Percentiles rank a stretch among this genome's conserved stretches.
These are phyloP conservation scores for Apiospora pterosperma DNA, from an alignment of 2,329 filamentous ascomycete genomes.

Conservation along the genomic window DNA sequence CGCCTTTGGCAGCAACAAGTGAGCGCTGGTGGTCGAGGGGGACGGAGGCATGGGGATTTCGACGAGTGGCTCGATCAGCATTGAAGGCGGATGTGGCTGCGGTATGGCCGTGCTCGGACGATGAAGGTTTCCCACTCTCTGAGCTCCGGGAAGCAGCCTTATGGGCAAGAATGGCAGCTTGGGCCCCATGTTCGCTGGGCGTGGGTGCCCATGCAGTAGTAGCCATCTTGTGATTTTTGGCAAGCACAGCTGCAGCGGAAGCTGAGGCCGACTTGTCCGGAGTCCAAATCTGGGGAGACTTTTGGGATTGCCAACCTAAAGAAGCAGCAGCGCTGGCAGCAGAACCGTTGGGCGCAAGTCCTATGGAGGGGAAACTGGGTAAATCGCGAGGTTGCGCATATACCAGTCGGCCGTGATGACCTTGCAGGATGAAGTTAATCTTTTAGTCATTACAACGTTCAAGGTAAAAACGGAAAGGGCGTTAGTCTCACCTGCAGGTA, in stretches of 20 bases:
- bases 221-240: constrained; percentile 25
- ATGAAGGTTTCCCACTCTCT: constrained; percentile 47
- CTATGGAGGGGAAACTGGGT: constrained; percentile 69
- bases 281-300: constrained; percentile 62
- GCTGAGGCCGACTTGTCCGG: constrained; percentile 59
- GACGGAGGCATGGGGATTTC: constrained; percentile 16
- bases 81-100: constrained; percentile 68
- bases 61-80: constrained; percentile 42
- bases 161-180: constrained; percentile 69
- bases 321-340: constrained; percentile 74
- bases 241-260: constrained; percentile 27
- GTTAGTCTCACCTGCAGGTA: constrained; percentile 4
- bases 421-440: constrained; percentile 10
- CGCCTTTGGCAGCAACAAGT: constrained; percentile 71
- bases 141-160: constrained; percentile 45
- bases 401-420: constrained; percentile 49
- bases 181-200: constrained; percentile 63
- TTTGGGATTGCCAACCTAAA: constrained; percentile 69
- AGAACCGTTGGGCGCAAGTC: constrained; percentile 51
- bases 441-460: not conserved
- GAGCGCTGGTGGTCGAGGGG: constrained; percentile 59
- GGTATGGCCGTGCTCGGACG: constrained; percentile 54
- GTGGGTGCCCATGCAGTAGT: constrained; percentile 58
- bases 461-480: not conserved
- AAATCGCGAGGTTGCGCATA: constrained; percentile 71